Evolutionary conservation across 345 rosid species (phyloP), one percentile per base, ranked within the genome.

Genomic region (Pelargonium nanum): DNA sequence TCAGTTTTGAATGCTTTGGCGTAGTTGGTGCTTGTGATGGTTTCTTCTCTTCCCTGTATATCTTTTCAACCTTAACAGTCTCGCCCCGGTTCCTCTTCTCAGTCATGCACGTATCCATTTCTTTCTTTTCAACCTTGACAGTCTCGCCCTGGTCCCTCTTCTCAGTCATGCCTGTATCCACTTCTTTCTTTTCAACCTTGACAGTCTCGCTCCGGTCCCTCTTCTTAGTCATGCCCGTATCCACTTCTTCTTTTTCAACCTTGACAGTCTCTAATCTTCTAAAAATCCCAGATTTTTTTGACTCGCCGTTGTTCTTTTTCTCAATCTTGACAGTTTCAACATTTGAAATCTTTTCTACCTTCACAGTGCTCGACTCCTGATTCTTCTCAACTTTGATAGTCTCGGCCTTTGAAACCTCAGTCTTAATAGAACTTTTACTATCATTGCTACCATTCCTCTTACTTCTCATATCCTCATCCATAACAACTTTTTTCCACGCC

Each of bases 1-100:
- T 63, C 78, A 90, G 83, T 52, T 0, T 81, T 77, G 74, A 90
- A n/a, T n/a, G 74, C 67, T 78, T 93, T 15, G 89, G 95, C 25
- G 96, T 40, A 12, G 48, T 68, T 23, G 66, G 48, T 65, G 74
- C 75, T 24, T 65, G 79, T 4, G 77, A 76, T 59, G 78, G 74
- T 67, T 73, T 79, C 72, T 80, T 72, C 63, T 72, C 87, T 64
- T 78, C 81, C 56, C 62, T 70, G 55, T 22, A 21, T 55, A 59
- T 63, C 80, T 64, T 63, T 67, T 74, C 86, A 53, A 70, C 77
- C 69, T 72, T 40, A 8, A 40, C 48, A 8, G 15, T 40, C 48
- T 40, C 48, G 15, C 48, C 15, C 48, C 15, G 6, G 40, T 30
- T 12, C 6, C 40, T 30, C 10, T 30, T 40, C 48, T 40, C 48